A percentile compares a stretch with the other conserved stretches of the same genome.
Conservation (phyloP, 352 stramenopile species). For the Pythium sp. region DNA sequence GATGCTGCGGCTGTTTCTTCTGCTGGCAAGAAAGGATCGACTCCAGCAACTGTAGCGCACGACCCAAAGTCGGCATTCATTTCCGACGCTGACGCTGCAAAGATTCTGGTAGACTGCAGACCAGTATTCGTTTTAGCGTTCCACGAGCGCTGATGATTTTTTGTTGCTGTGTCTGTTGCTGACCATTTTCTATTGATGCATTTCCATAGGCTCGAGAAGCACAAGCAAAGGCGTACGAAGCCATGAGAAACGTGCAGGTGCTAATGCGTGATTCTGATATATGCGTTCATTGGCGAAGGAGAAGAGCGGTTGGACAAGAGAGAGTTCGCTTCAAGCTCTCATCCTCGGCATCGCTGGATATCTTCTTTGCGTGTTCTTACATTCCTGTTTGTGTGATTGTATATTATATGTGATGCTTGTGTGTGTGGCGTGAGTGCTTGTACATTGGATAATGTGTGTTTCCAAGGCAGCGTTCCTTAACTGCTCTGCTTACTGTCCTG, state of each 20-base stretch:
- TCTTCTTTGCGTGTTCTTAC: conserved; percentile 8
- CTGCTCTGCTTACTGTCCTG: neutral
- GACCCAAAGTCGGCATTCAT: neutral
- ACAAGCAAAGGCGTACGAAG: conserved; percentile 26
- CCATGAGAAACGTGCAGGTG: conserved; percentile 26
- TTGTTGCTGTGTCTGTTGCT: neutral
- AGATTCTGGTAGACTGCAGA: conserved; percentile 14
- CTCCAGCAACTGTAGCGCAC: neutral
- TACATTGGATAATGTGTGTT: neutral
- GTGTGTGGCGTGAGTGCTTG: neutral
- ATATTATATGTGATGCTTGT: neutral
- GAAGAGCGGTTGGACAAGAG: neutral
- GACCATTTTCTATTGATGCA: neutral
- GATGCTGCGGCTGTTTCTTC: neutral
- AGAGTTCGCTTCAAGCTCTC: neutral
- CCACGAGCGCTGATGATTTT: neutral
- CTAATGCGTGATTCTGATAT: neutral
- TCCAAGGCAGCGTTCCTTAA: neutral
- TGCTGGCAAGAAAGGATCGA: neutral
- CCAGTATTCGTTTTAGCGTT: neutral
- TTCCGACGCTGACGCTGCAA: conserved; percentile 15
- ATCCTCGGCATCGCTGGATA: neutral
- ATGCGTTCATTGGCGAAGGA: neutral
- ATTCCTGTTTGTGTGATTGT: neutral
- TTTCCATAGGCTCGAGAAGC: conserved; percentile 23